Conservation (phyloP, 2,329 filamentous ascomycete species). For the Westerdykella aurantiaca region DNA sequence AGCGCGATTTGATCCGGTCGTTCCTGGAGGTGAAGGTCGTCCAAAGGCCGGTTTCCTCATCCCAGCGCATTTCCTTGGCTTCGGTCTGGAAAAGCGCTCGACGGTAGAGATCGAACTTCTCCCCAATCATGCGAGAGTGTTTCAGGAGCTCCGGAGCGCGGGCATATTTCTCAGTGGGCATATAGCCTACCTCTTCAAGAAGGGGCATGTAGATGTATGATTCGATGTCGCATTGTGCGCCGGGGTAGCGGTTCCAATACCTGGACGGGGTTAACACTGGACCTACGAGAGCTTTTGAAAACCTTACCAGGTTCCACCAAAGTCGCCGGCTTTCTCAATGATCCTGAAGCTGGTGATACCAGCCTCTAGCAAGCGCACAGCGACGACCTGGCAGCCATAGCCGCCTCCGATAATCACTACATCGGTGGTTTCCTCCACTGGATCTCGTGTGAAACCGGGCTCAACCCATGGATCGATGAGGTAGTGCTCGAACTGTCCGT, state of each 20-base stretch:
- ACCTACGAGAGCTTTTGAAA: conserved; percentile 3
- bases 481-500: conserved; percentile 21
- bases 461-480: conserved; percentile 27
- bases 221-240: conserved; percentile 24
- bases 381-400: conserved; percentile 41
- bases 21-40: conserved; percentile 18
- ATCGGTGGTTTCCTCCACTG: conserved; percentile 23
- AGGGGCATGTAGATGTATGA: conserved; percentile 28
- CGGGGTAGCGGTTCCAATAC: conserved; percentile 41
- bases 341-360: conserved; percentile 39
- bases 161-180: conserved; percentile 49
- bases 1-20: conserved; percentile 33
- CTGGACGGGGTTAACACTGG: conserved; percentile 4
- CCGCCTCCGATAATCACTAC: conserved; percentile 42
- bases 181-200: conserved; percentile 38
- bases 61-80: conserved; percentile 43
- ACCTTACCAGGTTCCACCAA: conserved; percentile 43
- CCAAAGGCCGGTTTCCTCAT: conserved; percentile 36
- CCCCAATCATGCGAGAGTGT: conserved; percentile 43
- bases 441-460: conserved; percentile 18
- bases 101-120: conserved; percentile 40
- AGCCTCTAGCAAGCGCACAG: conserved; percentile 36
- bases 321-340: conserved; percentile 44
- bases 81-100: conserved; percentile 46
- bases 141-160: conserved; percentile 43